Percentiles rank a stretch among this genome's conserved stretches.
Evolutionary conservation across 192 early-diverging fungal species (phyloP).

Genomic region (Chytriomyces sp.): DNA sequence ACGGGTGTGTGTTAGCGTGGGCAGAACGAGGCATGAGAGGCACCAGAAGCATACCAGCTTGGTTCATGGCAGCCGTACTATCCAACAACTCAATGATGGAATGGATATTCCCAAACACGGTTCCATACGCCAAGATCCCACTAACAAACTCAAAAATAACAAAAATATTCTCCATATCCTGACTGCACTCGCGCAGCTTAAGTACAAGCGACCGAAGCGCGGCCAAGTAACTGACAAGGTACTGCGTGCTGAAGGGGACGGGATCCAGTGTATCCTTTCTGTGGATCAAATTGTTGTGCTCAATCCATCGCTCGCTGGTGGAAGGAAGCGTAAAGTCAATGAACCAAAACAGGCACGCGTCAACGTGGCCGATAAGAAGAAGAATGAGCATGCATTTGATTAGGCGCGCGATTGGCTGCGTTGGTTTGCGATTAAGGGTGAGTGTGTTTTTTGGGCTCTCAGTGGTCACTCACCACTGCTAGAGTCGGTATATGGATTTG

Average conservation of each 20-base stretch:
- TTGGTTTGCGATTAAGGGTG: background rate
- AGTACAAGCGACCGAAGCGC: slow-evolving; percentile 40
- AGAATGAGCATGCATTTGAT: slow-evolving; percentile 47
- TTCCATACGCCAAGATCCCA: slow-evolving; percentile 45
- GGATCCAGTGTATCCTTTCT: background rate
- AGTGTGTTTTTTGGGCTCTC: background rate
- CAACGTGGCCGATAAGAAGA: slow-evolving; percentile 41
- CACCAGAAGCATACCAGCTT: slow-evolving; percentile 34
- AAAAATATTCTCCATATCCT: slow-evolving; percentile 39
- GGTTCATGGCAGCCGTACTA: slow-evolving; percentile 38
- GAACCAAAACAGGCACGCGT: slow-evolving; percentile 45
- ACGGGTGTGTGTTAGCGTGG: background rate
- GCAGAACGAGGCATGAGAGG: slow-evolving; percentile 4
- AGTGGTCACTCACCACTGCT: slow-evolving; percentile 20
- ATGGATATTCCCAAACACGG: slow-evolving; percentile 46
- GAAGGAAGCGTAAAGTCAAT: slow-evolving; percentile 33
- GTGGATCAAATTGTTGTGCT: slow-evolving; percentile 6
- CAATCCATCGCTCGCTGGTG: slow-evolving; percentile 34
- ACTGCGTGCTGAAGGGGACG: slow-evolving; percentile 34
- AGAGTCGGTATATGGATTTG: slow-evolving; percentile 24
- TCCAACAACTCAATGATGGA: slow-evolving; percentile 45
- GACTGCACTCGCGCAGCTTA: slow-evolving; percentile 24
- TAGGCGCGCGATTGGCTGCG: slow-evolving; percentile 38
- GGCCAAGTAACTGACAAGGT: slow-evolving; percentile 36
- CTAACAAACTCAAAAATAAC: slow-evolving; percentile 42